phyloP scores from a whole-genome alignment of 768 basidiomycete genomes.

The Lyophyllum semitale region DNA sequence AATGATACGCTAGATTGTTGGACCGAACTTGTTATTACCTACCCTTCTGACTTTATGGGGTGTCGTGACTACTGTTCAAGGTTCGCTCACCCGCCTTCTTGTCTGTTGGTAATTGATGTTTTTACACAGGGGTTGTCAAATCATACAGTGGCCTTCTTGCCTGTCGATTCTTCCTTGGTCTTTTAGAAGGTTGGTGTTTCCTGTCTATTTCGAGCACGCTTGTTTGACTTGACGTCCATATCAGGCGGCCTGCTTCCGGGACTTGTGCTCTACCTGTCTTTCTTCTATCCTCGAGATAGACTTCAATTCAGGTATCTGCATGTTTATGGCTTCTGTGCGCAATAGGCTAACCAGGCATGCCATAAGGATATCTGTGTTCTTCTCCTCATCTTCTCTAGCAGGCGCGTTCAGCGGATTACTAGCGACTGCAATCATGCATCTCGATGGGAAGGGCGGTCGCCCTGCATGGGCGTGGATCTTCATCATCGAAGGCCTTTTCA shows the following conservation, averaged over 20 bases:
- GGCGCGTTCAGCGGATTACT: slow-evolving; percentile 52
- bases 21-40: slow-evolving; percentile 49
- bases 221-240: slow-evolving; percentile 13
- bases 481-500: slow-evolving; percentile 49
- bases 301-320: slow-evolving; percentile 13
- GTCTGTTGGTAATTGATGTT: slow-evolving; percentile 24
- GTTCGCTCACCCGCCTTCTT: slow-evolving; percentile 37
- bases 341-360: neutral
- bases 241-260: slow-evolving; percentile 32
- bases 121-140: slow-evolving; percentile 8
- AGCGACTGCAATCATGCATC: slow-evolving; percentile 45
- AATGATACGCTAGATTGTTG: slow-evolving; percentile 32
- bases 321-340: neutral
- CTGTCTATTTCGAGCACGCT: slow-evolving; percentile 9
- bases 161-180: slow-evolving; percentile 50
- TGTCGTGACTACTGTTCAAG: slow-evolving; percentile 38
- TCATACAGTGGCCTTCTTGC: slow-evolving; percentile 32
- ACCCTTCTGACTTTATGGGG: slow-evolving; percentile 49
- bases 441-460: slow-evolving; percentile 42
- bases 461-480: slow-evolving; percentile 53
- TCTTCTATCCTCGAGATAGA: slow-evolving; percentile 32
- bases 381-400: slow-evolving; percentile 32
- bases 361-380: slow-evolving; percentile 22
- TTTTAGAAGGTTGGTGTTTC: slow-evolving; percentile 38
- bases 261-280: slow-evolving; percentile 35